Evolutionary conservation across 2,329 filamentous ascomycete genomes (phyloP).

Genomic region (Aspergillus vadensis): DNA sequence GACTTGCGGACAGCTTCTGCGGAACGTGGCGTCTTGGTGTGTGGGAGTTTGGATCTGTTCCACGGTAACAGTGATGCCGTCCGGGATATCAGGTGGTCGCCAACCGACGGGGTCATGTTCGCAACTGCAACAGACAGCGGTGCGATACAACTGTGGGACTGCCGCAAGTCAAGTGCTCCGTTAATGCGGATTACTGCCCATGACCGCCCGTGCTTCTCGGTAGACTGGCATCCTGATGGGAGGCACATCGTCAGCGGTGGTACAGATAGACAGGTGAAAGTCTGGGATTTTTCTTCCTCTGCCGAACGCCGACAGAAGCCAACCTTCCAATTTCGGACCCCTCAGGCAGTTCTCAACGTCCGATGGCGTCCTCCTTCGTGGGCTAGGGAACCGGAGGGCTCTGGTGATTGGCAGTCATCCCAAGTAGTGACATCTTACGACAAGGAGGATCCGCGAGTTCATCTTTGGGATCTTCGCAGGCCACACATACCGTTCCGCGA

Average conservation of each 20-base stretch:
- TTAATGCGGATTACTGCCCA: constrained; percentile 64
- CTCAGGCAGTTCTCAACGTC: constrained; percentile 63
- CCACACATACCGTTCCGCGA: constrained; percentile 64
- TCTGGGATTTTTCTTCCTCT: constrained; percentile 64
- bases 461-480: constrained; percentile 66
- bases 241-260: constrained; percentile 66
- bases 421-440: constrained; percentile 66
- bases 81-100: constrained; percentile 66
- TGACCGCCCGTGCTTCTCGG: constrained; percentile 60
- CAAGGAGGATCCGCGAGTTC: constrained; percentile 60
- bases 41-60: constrained; percentile 58
- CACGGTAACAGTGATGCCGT: constrained; percentile 62
- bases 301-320: constrained; percentile 61
- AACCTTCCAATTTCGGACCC: constrained; percentile 59
- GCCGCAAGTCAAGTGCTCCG: constrained; percentile 58
- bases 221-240: constrained; percentile 69
- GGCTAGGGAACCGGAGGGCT: constrained; percentile 53
- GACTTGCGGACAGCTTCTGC: constrained; percentile 59
- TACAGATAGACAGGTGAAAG: constrained; percentile 62
- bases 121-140: constrained; percentile 67
- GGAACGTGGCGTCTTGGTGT: constrained; percentile 52
- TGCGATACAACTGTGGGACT: constrained; percentile 66
- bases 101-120: constrained; percentile 63
- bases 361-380: constrained; percentile 64
- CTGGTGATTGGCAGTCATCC: constrained; percentile 60